phyloP scores from a whole-genome alignment of 176 grass and related monocot species.

The Leersia perrieri region DNA sequence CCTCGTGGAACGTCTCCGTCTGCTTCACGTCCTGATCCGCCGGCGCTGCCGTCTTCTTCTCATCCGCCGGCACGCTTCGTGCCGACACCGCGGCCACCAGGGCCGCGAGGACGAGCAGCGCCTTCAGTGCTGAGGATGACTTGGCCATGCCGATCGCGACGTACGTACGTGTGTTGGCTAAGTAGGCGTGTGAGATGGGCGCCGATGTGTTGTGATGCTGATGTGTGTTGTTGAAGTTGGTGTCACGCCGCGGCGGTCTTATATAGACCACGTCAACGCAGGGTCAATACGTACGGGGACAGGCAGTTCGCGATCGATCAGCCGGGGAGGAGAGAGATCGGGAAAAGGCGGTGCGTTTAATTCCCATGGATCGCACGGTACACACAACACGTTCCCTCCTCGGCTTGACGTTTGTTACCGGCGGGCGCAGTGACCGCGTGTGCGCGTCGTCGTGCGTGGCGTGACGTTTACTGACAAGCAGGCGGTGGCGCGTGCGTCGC shows the following conservation, averaged over 20 bases:
- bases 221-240: conserved; percentile 9
- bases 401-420: neutral
- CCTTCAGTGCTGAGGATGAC: neutral
- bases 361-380: conserved; percentile 7
- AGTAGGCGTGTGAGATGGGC: too few relatives aligned
- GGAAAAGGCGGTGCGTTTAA: conserved; percentile 63
- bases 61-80: conserved; percentile 33
- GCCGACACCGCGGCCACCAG: conserved; percentile 43
- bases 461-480: too few relatives aligned
- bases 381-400: neutral
- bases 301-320: too few relatives aligned
- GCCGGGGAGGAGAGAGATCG: neutral
- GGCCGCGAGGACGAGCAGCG: conserved; percentile 34
- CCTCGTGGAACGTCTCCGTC: conserved; percentile 49
- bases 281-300: neutral
- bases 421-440: too few relatives aligned
- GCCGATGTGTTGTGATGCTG: too few relatives aligned
- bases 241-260: conserved; percentile 31
- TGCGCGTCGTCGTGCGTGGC: too few relatives aligned
- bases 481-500: too few relatives aligned
- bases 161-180: too few relatives aligned
- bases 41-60: neutral
- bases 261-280: conserved; percentile 16
- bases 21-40: conserved; percentile 21
- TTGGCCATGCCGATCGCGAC: conserved; percentile 22